Evolutionary conservation across 257 asterid species (phyloP).

Genomic region (Gardenia jasminoides): DNA sequence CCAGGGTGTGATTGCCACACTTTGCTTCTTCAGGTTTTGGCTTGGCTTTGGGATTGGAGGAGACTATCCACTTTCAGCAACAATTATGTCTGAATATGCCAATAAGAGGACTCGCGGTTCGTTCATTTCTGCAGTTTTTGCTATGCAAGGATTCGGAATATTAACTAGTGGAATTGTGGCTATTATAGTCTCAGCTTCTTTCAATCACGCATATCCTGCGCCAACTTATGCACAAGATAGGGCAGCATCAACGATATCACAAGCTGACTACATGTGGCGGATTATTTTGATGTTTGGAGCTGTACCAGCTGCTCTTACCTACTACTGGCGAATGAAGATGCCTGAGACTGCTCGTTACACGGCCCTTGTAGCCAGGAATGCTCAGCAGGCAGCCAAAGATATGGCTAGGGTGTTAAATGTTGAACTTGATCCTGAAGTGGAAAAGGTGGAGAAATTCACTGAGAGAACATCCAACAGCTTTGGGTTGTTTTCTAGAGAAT

Average conservation of each 20-base stretch:
- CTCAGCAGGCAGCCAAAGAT: constrained; percentile 48
- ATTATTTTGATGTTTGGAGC: constrained; percentile 58
- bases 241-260: constrained; percentile 36
- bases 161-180: constrained; percentile 50
- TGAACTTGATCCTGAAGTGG: constrained; percentile 37
- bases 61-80: constrained; percentile 64
- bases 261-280: constrained; percentile 64
- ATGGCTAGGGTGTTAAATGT: constrained; percentile 51
- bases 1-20: constrained; percentile 44
- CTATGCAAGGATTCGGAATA: constrained; percentile 70
- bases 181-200: constrained; percentile 35
- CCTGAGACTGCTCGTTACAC: constrained; percentile 70
- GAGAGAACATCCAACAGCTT: constrained; percentile 9
- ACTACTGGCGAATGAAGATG: constrained; percentile 59
- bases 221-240: constrained; percentile 54
- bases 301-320: constrained; percentile 46
- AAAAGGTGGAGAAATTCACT: constrained; percentile 8
- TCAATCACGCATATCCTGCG: constrained; percentile 26
- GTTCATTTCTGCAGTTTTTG: constrained; percentile 58
- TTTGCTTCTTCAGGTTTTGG: constrained; percentile 66
- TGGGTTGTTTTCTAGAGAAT: constrained; percentile 48
- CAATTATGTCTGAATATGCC: constrained; percentile 70
- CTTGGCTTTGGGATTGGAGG: constrained; percentile 70
- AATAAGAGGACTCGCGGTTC: constrained; percentile 66
- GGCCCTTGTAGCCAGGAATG: constrained; percentile 55